Percentiles rank a stretch among this genome's conserved stretches.
phyloP scores from a whole-genome alignment of 768 basidiomycete genomes.

The Cyclocybe aegerita region DNA sequence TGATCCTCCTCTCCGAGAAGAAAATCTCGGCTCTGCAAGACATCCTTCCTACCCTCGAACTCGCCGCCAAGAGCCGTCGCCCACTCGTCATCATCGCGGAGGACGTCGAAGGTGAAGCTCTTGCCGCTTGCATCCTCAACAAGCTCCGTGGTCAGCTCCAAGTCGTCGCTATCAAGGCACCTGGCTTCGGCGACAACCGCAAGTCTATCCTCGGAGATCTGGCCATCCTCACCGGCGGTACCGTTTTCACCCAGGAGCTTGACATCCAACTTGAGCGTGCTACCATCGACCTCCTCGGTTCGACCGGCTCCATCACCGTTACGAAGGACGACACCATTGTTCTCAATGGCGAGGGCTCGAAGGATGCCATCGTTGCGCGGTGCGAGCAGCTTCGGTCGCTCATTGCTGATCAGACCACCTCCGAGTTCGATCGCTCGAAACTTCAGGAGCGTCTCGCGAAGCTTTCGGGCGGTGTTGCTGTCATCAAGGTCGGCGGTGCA shows the following conservation, averaged over 20 bases:
- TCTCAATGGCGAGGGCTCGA: constrained; percentile 91
- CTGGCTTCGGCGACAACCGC: constrained; percentile 98
- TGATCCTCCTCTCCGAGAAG: constrained; percentile 93
- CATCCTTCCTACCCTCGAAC: constrained; percentile 89
- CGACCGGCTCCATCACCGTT: constrained; percentile 87
- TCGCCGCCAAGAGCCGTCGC: constrained; percentile 75
- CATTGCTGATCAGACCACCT: constrained; percentile 79
- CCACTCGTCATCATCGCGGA: constrained; percentile 97
- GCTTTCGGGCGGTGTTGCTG: constrained; percentile 93
- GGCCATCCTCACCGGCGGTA: constrained; percentile 95
- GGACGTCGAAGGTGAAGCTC: constrained; percentile 96
- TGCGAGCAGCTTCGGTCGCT: constrained; percentile 94
- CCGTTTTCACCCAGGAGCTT: constrained; percentile 95
- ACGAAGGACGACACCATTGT: constrained; percentile 98
- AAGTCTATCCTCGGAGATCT: constrained; percentile 97
- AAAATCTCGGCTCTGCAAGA: constrained; percentile 96
- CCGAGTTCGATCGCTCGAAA: constrained; percentile 92
- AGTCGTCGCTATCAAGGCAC: constrained; percentile 94
- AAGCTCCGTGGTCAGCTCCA: constrained; percentile 97
- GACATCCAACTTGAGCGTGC: constrained; percentile 97
- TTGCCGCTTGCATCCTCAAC: constrained; percentile 98
- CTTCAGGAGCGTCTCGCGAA: constrained; percentile 97
- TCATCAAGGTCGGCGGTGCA: constrained; percentile 95
- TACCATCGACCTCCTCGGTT: constrained; percentile 85
- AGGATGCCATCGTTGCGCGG: constrained; percentile 86